Conservation (phyloP, 495 filamentous ascomycete genomes). For the Penicillium roqueforti region DNA sequence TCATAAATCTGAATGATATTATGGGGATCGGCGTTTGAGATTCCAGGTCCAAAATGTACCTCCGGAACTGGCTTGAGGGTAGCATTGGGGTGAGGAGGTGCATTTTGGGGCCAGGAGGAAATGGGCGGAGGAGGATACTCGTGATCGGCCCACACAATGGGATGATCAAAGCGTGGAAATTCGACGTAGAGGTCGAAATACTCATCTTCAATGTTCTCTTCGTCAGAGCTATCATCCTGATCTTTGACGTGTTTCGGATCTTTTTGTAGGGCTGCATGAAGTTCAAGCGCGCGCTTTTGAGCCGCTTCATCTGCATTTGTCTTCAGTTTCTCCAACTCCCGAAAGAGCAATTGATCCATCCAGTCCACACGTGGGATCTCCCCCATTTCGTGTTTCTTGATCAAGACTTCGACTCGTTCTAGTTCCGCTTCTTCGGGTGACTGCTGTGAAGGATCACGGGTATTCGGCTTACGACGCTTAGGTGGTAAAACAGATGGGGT, state of each 20-base stretch:
- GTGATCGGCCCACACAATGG: conserved; percentile 90
- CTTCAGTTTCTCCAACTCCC: conserved; percentile 73
- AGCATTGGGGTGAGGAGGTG: conserved; percentile 59
- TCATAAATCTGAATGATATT: conserved; percentile 82
- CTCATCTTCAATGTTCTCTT: conserved; percentile 47
- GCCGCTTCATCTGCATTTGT: conserved; percentile 49
- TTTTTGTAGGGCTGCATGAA: conserved; percentile 28
- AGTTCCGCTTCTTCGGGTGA: conserved; percentile 66
- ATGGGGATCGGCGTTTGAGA: conserved; percentile 55
- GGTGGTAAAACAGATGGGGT: conserved; percentile 63
- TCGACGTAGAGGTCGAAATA: conserved; percentile 80
- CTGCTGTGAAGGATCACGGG: conserved; percentile 36
- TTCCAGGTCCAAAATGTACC: conserved; percentile 77
- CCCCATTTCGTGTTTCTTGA: conserved; percentile 98
- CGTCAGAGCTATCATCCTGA: conserved; percentile 33
- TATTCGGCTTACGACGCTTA: conserved; percentile 48
- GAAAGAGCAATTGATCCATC: conserved; percentile 91
- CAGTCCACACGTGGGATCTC: conserved; percentile 90
- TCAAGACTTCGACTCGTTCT: conserved; percentile 75
- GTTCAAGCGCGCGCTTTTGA: conserved; percentile 32
- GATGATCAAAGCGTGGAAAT: conserved; percentile 91
- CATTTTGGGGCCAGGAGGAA: conserved; percentile 61
- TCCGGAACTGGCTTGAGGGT: conserved; percentile 74
- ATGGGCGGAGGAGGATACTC: conserved; percentile 84
- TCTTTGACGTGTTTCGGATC: conserved; percentile 13